A percentile compares a stretch with the other conserved stretches of the same genome.
Conservation (phyloP, 495 filamentous ascomycete species). For the Penicillium antarcticum region DNA sequence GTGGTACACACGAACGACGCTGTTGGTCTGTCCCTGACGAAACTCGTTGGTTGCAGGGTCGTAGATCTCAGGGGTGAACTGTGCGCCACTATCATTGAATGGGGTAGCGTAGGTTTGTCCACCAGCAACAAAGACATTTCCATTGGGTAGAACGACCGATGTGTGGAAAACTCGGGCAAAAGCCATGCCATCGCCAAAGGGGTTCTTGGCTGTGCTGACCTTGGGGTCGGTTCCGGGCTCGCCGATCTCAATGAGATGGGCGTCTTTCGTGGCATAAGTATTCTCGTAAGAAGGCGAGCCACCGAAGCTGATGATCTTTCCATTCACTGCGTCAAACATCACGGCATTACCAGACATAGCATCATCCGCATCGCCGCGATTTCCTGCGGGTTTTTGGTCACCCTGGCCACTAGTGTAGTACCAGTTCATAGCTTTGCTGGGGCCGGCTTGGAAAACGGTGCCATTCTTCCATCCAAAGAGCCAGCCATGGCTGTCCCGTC, state of each 20-base stretch:
- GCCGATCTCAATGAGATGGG: neutral
- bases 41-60: neutral
- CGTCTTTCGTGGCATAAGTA: neutral
- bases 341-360: slow-evolving; percentile 16
- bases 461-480: slow-evolving; percentile 58
- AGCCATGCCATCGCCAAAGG: neutral
- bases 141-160: neutral
- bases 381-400: neutral
- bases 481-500: slow-evolving; percentile 57
- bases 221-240: neutral
- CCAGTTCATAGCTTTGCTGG: slow-evolving; percentile 49
- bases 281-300: neutral
- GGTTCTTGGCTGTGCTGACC: neutral
- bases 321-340: neutral
- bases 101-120: neutral
- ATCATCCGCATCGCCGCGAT: slow-evolving; percentile 2
- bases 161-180: neutral
- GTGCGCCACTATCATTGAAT: neutral
- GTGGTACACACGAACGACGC: neutral
- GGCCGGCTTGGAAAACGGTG: slow-evolving; percentile 57
- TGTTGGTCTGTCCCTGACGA: neutral
- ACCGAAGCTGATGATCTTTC: neutral
- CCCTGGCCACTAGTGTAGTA: slow-evolving; percentile 1
- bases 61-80: neutral
- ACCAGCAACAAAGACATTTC: neutral